A percentile compares a stretch with the other conserved stretches of the same genome.
Conservation (phyloP, 345 rosid species). For the Conringia planisiliqua region DNA sequence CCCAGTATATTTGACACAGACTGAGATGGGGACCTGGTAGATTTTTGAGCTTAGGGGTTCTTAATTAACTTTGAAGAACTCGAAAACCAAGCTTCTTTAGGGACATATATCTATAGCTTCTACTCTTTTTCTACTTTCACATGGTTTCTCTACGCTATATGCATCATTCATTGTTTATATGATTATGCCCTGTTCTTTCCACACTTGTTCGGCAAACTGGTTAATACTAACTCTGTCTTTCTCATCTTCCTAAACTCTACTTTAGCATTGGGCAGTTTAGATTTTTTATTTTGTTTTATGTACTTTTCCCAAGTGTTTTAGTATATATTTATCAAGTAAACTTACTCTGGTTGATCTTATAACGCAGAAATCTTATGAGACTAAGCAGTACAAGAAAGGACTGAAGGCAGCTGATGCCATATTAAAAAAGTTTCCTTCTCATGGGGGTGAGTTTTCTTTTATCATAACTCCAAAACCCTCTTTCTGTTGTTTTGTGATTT, state of each 20-base stretch:
- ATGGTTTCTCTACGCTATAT: background rate
- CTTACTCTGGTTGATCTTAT: background rate
- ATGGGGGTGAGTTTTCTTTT: constrained; percentile 70
- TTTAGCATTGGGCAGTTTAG: background rate
- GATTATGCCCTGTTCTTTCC: background rate
- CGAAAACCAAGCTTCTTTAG: background rate
- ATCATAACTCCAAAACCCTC: background rate
- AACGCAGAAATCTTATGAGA: constrained; percentile 96
- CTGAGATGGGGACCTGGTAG: background rate
- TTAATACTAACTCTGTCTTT: background rate
- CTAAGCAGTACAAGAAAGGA: constrained; percentile 97
- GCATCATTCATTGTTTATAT: background rate
- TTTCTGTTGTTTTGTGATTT: background rate
- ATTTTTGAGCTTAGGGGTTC: background rate
- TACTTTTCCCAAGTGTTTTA: background rate
- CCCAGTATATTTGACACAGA: background rate
- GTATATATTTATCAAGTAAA: background rate
- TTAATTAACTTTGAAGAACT: background rate
- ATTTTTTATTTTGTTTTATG: background rate
- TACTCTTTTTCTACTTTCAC: background rate
- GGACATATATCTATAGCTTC: background rate
- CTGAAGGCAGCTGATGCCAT: constrained; percentile 98
- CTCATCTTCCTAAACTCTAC: background rate
- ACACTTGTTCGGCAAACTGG: background rate
- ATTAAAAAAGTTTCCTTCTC: constrained; percentile 95